These are phyloP conservation scores for Chytriomyces sp. DNA, from an alignment of 192 early-diverging fungal genomes.

Conservation along the genomic window DNA sequence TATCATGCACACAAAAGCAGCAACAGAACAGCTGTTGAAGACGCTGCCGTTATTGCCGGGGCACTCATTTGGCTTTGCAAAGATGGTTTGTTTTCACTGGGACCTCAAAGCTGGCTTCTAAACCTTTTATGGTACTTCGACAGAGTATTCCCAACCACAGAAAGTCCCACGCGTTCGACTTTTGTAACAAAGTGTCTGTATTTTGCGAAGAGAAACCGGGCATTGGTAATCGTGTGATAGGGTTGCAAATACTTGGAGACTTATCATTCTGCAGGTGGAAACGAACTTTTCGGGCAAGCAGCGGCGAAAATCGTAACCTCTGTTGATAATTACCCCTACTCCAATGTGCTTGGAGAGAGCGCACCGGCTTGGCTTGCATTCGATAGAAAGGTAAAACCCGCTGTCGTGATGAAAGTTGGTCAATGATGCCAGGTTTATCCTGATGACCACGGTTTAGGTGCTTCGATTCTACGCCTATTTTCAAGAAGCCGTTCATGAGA, in stretches of 20 bases:
- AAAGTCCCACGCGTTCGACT: constrained; percentile 67
- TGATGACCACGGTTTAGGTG: constrained; percentile 40
- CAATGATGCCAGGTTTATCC: neutral
- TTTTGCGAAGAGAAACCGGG: constrained; percentile 54
- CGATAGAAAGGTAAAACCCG: constrained; percentile 61
- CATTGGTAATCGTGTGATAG: constrained; percentile 47
- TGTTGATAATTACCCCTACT: constrained; percentile 53
- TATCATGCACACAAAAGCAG: neutral
- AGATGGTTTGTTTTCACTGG: constrained; percentile 27
- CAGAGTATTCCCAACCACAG: constrained; percentile 48
- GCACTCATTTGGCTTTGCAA: constrained; percentile 50
- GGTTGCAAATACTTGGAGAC: neutral
- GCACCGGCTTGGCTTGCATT: constrained; percentile 67
- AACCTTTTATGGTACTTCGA: neutral
- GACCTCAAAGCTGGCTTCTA: no score
- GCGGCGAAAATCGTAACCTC: constrained; percentile 56
- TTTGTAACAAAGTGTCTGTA: constrained; percentile 58
- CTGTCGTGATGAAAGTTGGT: neutral
- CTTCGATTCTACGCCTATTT: constrained; percentile 68
- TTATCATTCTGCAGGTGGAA: constrained; percentile 48
- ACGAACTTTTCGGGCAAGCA: constrained; percentile 45
- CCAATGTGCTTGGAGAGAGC: constrained; percentile 35
- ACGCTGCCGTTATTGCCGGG: constrained; percentile 59
- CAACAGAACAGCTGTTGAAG: constrained; percentile 37
- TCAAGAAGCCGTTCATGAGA: constrained; percentile 63